Evolutionary conservation across 495 filamentous ascomycete species (phyloP).

Genomic region (Durotheca rogersii): DNA sequence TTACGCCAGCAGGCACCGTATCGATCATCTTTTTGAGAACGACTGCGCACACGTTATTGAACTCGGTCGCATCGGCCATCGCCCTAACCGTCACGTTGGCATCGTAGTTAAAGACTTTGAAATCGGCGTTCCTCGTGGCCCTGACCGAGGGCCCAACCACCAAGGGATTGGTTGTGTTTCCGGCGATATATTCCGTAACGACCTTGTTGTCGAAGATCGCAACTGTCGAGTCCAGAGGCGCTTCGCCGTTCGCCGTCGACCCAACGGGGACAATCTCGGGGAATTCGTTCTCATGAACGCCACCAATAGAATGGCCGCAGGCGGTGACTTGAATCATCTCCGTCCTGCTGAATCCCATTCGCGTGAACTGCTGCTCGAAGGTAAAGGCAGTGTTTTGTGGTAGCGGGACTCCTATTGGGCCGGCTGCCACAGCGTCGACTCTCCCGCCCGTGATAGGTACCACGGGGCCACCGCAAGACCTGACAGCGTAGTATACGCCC

Average conservation of each 20-base stretch:
- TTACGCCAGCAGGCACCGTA: slow-evolving; percentile 53
- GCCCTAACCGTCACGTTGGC: slow-evolving; percentile 54
- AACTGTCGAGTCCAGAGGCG: slow-evolving; percentile 47
- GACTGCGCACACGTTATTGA: slow-evolving; percentile 47
- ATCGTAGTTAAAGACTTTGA: slow-evolving; percentile 58
- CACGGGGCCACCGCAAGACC: slow-evolving; percentile 59
- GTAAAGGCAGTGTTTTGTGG: slow-evolving; percentile 55
- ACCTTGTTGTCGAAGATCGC: slow-evolving; percentile 56
- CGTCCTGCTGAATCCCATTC: slow-evolving; percentile 56
- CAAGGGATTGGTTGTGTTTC: slow-evolving; percentile 54
- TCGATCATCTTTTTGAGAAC: slow-evolving; percentile 64
- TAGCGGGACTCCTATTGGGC: slow-evolving; percentile 57
- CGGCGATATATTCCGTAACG: slow-evolving; percentile 56
- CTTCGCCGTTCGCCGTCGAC: slow-evolving; percentile 49
- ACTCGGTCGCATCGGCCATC: slow-evolving; percentile 47
- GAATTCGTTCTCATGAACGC: slow-evolving; percentile 58
- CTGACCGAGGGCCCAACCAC: slow-evolving; percentile 49
- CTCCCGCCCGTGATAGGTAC: slow-evolving; percentile 57
- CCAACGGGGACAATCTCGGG: slow-evolving; percentile 52
- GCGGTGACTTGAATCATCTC: slow-evolving; percentile 64
- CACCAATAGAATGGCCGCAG: slow-evolving; percentile 63
- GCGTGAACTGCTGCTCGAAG: slow-evolving; percentile 55
- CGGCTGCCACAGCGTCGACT: slow-evolving; percentile 53
- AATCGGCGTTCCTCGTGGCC: slow-evolving; percentile 52
- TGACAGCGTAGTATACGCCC: slow-evolving; percentile 57